Base-by-base conservation (phyloP, 192 early-diverging fungal species). In the Entomortierella beljakovae region DNA sequence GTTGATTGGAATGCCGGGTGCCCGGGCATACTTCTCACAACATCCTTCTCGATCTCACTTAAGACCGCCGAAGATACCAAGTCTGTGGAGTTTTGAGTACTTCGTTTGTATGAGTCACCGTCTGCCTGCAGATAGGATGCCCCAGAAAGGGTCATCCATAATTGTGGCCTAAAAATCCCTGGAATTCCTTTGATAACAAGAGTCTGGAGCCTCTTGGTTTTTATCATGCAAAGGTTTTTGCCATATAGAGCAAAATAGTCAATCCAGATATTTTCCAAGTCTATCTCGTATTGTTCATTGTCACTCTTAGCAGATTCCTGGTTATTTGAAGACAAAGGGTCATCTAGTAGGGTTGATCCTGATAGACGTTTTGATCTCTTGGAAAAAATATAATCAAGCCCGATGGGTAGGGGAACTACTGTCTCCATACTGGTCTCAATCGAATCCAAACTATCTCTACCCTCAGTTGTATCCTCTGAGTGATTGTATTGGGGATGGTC, bases 171-270 rank as follows among this genome's bases (percentile, higher is more conserved):
- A 35, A 77, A 77, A 0, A 61, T 42, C 25, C 69, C 74, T 2
- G 74, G 20, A 28, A 77, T 35, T 3, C 74, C 74, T 2, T 53
- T 20, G 7, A 57, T 18, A 15, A 77, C 37, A 23, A 77, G 49
- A 8, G 52, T 13, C 20, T 51, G 59, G 0, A 77, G 61, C 11
- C 50, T 46, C 43, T 43, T 57, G 13, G 74, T 77, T 37, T 59
- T 77, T 51, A 77, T 77, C 74, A 77, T 77, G 46, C 74, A 68
- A 33, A 37, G 34, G 23, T 77, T 66, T 10, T 51, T 60, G 26
- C 74, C 74, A 29, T 77, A 69, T 23, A 58, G 40, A 2, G 74
- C 74, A 64, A 77, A 69, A 38, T 77, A 77, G 15, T 77, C 74
- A 3, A 77, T 66, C 74, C 74, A 77, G 0, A 61, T 66, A 35